These are phyloP conservation scores for Sclerotinia spermophila DNA, from an alignment of 2,329 filamentous ascomycete species.

Conservation along the genomic window DNA sequence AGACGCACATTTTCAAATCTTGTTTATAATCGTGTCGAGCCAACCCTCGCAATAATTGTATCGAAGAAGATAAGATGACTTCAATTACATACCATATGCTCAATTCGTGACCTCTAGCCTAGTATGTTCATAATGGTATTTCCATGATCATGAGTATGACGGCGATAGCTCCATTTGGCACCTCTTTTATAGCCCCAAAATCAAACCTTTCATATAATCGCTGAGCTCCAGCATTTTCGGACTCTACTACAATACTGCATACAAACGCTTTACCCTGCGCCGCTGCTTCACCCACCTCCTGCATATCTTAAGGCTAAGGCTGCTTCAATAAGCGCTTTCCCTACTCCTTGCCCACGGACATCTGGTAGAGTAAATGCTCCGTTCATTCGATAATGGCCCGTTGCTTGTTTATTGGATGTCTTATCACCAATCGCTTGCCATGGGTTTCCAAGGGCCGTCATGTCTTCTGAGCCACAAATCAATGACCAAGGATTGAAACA, in stretches of 20 bases:
- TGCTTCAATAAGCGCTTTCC: slow-evolving; percentile 36
- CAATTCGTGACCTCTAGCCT: background rate
- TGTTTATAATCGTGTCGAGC: too few relatives aligned
- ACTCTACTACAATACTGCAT: slow-evolving; percentile 38
- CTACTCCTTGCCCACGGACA: slow-evolving; percentile 39
- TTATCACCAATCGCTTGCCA: slow-evolving; percentile 21
- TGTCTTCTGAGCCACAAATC: slow-evolving; percentile 23
- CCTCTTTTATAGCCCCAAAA: slow-evolving; percentile 34
- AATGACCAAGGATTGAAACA: slow-evolving; percentile 37
- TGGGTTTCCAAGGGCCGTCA: slow-evolving; percentile 22
- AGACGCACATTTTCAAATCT: too few relatives aligned
- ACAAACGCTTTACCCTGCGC: slow-evolving; percentile 28
- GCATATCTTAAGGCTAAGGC: slow-evolving; percentile 36
- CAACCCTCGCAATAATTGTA: background rate
- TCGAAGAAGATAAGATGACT: background rate
- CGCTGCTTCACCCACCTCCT: slow-evolving; percentile 28
- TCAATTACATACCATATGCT: too few relatives aligned
- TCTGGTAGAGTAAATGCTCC: slow-evolving; percentile 41
- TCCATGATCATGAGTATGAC: slow-evolving; percentile 29
- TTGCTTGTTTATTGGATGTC: background rate
- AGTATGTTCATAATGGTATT: too few relatives aligned
- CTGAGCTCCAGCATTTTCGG: slow-evolving; percentile 37
- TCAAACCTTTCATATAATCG: slow-evolving; percentile 40
- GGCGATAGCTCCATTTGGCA: slow-evolving; percentile 13
- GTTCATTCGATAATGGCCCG: slow-evolving; percentile 37